Conservation (phyloP, 805 yeast species). For the Saturnispora kantuleensis region DNA sequence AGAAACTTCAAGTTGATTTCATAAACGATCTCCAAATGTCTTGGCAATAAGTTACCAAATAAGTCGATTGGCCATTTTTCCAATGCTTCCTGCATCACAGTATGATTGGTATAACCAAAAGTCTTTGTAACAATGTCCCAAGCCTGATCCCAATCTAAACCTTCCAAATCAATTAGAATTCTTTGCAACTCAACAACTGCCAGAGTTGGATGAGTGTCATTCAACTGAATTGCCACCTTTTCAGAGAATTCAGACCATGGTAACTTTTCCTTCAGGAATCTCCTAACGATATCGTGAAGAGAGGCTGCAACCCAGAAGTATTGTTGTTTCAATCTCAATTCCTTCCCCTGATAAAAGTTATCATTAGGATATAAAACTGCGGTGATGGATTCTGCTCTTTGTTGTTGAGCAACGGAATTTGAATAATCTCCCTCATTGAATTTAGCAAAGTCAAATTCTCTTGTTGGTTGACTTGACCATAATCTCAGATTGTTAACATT, state of each 20-base stretch:
- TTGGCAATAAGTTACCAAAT: constrained; percentile 69
- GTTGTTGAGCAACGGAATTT: constrained; percentile 75
- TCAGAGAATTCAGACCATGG: constrained; percentile 81
- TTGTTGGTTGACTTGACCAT: constrained; percentile 85
- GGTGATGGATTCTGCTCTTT: constrained; percentile 83
- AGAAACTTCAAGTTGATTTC: constrained; percentile 75
- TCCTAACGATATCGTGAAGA: constrained; percentile 78
- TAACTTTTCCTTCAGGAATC: constrained; percentile 69
- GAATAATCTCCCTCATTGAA: constrained; percentile 87
- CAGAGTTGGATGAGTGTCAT: constrained; percentile 90
- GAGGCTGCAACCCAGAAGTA: constrained; percentile 97
- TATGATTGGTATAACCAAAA: constrained; percentile 89
- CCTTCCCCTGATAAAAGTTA: constrained; percentile 85
- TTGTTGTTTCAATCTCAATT: constrained; percentile 86
- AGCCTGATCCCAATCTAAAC: constrained; percentile 71
- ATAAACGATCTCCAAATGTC: constrained; percentile 85
- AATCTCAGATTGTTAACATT: constrained; percentile 83
- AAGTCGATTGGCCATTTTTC: constrained; percentile 93
- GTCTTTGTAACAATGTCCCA: constrained; percentile 76
- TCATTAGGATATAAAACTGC: constrained; percentile 92
- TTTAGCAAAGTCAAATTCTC: constrained; percentile 84
- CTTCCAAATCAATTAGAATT: constrained; percentile 75
- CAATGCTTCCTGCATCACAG: constrained; percentile 89
- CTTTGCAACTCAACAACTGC: constrained; percentile 87
- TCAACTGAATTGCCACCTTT: constrained; percentile 82